Percentiles rank a stretch among this genome's conserved stretches.
Evolutionary conservation across 768 basidiomycete species (phyloP).

Genomic region (Boletellus ananas): DNA sequence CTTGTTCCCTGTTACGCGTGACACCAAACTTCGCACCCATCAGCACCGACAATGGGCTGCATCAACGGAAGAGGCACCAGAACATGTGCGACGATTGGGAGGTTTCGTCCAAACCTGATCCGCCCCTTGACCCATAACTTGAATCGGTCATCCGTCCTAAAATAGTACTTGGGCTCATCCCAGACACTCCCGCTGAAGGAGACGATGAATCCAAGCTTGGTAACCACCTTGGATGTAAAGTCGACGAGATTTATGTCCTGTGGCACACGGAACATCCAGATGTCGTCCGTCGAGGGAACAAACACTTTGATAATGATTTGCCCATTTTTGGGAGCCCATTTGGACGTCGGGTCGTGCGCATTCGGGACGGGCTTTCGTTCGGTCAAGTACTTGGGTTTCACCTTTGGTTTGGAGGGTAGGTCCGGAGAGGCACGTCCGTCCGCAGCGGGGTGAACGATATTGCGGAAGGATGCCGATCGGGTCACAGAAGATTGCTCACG

Average conservation of each 20-base stretch:
- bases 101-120: conserved; percentile 33
- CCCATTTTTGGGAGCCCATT: conserved; percentile 34
- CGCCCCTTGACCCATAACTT: conserved; percentile 32
- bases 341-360: conserved; percentile 1
- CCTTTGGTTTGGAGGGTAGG: conserved; percentile 14
- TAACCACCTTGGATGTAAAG: conserved; percentile 31
- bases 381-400: not conserved
- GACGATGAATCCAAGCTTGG: conserved; percentile 36
- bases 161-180: conserved; percentile 27
- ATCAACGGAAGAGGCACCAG: conserved; percentile 14
- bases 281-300: conserved; percentile 37
- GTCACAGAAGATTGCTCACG: conserved; percentile 13
- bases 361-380: not conserved
- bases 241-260: conserved; percentile 27
- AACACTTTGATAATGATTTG: conserved; percentile 39
- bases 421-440: conserved; percentile 18
- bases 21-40: conserved; percentile 23
- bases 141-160: conserved; percentile 33
- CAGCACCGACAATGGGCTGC: conserved; percentile 13
- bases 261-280: conserved; percentile 38
- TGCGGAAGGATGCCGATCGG: conserved; percentile 16
- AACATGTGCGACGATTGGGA: conserved; percentile 34
- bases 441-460: conserved; percentile 10
- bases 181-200: conserved; percentile 31
- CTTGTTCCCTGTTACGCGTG: conserved; percentile 4